phyloP scores from a whole-genome alignment of 2,329 filamentous ascomycete species.

The Aspergillus felis region DNA sequence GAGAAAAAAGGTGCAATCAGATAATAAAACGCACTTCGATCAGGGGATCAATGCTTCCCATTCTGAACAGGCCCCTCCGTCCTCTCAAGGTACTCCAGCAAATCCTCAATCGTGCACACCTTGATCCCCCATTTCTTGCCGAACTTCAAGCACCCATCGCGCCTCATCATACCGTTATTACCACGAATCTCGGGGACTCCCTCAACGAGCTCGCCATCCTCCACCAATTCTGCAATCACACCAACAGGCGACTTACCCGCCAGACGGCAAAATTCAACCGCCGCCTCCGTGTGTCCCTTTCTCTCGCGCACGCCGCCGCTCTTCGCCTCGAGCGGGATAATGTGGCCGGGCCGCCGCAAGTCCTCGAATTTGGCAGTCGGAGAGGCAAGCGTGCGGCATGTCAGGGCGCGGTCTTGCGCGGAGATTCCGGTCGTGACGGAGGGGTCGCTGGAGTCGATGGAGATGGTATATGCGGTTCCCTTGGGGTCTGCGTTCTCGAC shows the following conservation, averaged over 20 bases:
- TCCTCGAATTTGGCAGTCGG: slow-evolving; percentile 52
- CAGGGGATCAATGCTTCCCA: slow-evolving; percentile 29
- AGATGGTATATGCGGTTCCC: slow-evolving; percentile 88
- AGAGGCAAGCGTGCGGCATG: slow-evolving; percentile 73
- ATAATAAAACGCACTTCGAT: background rate
- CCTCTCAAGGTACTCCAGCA: slow-evolving; percentile 75
- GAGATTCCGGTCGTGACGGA: slow-evolving; percentile 84
- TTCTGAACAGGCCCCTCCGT: slow-evolving; percentile 54
- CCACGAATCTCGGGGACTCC: slow-evolving; percentile 63
- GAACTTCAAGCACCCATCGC: slow-evolving; percentile 84
- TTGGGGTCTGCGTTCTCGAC: slow-evolving; percentile 73
- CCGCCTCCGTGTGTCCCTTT: slow-evolving; percentile 88
- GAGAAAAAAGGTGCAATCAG: background rate
- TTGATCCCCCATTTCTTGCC: slow-evolving; percentile 83
- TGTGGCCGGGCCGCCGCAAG: slow-evolving; percentile 82
- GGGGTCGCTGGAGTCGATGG: slow-evolving; percentile 72
- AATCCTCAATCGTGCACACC: slow-evolving; percentile 91
- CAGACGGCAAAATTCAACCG: slow-evolving; percentile 81
- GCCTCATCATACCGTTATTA: slow-evolving; percentile 80
- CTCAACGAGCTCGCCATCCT: slow-evolving; percentile 70
- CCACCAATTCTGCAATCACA: slow-evolving; percentile 88
- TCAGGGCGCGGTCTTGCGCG: slow-evolving; percentile 79
- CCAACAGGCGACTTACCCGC: slow-evolving; percentile 72
- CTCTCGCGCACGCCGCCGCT: slow-evolving; percentile 77
- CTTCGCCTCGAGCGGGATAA: slow-evolving; percentile 77